Evolutionary conservation across 306 rosid genomes (phyloP), one percentile per base, ranked within the genome.

Genomic region (Trifolium subterraneum): DNA sequence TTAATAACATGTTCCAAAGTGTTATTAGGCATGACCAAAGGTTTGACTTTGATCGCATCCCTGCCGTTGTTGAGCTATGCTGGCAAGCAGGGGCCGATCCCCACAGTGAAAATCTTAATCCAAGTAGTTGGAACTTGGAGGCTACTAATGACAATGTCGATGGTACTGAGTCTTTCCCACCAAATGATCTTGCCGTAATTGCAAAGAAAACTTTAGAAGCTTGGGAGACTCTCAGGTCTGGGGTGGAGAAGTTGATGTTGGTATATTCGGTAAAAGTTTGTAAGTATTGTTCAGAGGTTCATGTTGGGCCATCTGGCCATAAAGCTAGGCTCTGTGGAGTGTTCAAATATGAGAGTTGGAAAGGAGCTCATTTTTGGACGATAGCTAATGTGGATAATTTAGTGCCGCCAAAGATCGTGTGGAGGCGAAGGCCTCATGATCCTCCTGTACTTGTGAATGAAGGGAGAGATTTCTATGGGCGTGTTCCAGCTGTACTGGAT

Each of bases 261-360:
- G 94, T 78, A 75, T 87, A 93, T 86, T 90, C 96, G 14, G 82
- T 82, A 31, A 93, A 93, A 83, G 94, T 93, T 74, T 93, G 96
- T 81, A 88, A 89, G 79, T 45, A 86, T 76, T 93, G 96, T 87
- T 88, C 92, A 9, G 88, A 93, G 82, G 92, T 93, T 80, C 98
- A 91, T 67, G 80, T 90, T 76, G 97, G 99, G 78, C 97, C 88
- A 7, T 90, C 97, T 35, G 99, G 98, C 44, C 96, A 92, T 78
- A 81, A 75, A 86, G 95, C 93, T 64, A 85, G 93, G 83, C 91
- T 87, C 13, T 88, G 97, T 77, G 98, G 93, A 33, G 83, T 94
- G 55, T 92, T 94, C 59, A 87, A 85, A 89, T 90, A 86, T 72
- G 92, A 92, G 88, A 84, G 88, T 70, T 85, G 93, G 92, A 83